Evolutionary conservation across 2,329 filamentous ascomycete genomes (phyloP), one percentile per base, ranked within the genome.

Genomic region (Pyrenophora teres): DNA sequence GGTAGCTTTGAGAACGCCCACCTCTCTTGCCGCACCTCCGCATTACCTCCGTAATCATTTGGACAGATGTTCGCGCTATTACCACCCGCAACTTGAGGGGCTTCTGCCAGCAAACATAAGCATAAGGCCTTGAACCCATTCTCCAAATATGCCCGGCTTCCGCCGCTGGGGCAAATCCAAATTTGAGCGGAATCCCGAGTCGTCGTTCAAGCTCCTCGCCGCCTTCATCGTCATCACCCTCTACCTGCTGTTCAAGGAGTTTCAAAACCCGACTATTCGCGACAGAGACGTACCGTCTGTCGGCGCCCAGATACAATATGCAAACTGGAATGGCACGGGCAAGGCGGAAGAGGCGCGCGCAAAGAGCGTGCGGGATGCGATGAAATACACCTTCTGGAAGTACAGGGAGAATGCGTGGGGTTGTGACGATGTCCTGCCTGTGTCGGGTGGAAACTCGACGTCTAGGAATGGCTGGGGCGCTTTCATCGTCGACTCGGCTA

Each of bases 401-500:
- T 77, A 77, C 52, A 63, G 63, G 42, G 60, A 73, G 55, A 60
- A 68, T 42, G 73, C 74, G 3, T 77, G 74, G 74, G 74, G 74
- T 6, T 64, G 60, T 38, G 75, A 77, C 52, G 74, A 74, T 19
- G 70, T 77, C 15, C 40, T 65, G 41, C 75, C 75, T 23, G 72
- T 77, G 6, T 69, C 69, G 18, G 75, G 75, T 6, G 66, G 63
- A 3, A 65, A 63, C 35, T 64, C 60, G 18, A 70, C 66, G 38
- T 72, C 63, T 6, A 63, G 72, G 31, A 76, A 76, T 57, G 74
- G 74, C 13, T 77, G 74, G 74, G 75, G 74, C 6, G 74, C 72
- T 5, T 76, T 76, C 57, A 75, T 77, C 15, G 74, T 77, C 3
- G 74, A 77, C 49, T 69, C 72, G 16, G 67, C 71, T 7, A 71